These are phyloP conservation scores for Rhodosporidiobolus sp. DNA, from an alignment of 768 basidiomycete genomes.

Conservation along the genomic window DNA sequence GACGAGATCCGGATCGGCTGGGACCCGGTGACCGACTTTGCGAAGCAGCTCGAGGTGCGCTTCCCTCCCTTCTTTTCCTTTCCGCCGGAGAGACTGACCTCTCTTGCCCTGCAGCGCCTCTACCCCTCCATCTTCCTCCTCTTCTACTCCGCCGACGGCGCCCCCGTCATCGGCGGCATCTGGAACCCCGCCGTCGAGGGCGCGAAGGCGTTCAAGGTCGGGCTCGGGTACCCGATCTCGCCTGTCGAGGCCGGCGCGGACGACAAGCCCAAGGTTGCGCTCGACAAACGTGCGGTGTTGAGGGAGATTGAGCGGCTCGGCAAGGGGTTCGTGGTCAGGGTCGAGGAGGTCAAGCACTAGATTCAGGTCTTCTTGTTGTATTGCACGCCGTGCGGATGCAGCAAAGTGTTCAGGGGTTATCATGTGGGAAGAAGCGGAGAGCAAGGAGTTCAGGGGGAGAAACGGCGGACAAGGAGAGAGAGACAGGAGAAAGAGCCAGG, in stretches of 20 bases:
- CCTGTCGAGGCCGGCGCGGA: slow-evolving; percentile 53
- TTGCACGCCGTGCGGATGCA: no score
- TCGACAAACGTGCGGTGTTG: slow-evolving; percentile 58
- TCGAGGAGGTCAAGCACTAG: slow-evolving; percentile 34
- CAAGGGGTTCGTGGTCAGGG: slow-evolving; percentile 58
- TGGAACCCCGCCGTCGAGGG: slow-evolving; percentile 74
- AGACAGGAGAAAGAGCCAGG: no score
- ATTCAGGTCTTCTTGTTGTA: no score
- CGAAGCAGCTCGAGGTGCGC: slow-evolving; percentile 69
- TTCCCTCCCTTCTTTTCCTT: neutral
- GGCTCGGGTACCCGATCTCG: slow-evolving; percentile 72
- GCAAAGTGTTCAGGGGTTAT: no score
- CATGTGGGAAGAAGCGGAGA: no score
- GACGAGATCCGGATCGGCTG: slow-evolving; percentile 61
- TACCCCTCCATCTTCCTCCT: slow-evolving; percentile 57
- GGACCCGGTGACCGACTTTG: slow-evolving; percentile 69
- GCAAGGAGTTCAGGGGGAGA: no score
- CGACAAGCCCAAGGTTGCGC: slow-evolving; percentile 43
- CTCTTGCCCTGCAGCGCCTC: slow-evolving; percentile 62
- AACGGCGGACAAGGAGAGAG: no score
- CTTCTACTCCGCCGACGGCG: slow-evolving; percentile 81
- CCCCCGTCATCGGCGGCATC: slow-evolving; percentile 70
- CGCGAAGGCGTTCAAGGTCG: slow-evolving; percentile 69
- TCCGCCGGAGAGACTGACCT: slow-evolving; percentile 3
- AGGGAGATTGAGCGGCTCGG: slow-evolving; percentile 76